Base-by-base conservation (phyloP, 805 yeast species). In the Spathaspora sp. region DNA sequence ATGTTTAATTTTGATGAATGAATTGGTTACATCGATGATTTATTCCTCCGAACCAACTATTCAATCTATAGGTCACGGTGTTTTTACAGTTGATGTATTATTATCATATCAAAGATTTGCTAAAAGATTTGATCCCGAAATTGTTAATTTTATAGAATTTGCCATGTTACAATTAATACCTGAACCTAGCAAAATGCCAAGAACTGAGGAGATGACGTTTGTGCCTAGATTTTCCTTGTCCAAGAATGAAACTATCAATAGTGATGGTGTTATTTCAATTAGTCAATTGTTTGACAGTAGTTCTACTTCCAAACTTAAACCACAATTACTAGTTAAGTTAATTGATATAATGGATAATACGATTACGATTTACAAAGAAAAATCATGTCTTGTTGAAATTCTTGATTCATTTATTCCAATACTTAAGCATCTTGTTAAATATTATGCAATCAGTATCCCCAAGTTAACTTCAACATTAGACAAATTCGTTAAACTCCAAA, bases 71-170 rank as follows among this genome's bases (percentile, higher is more conserved):
- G 79, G 82, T 44, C 78, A 81, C 50, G 92, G 93, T 23, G 63
- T 87, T 2, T 85, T 82, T 53, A 62, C 91, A n/a, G 76, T 83
- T 50, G 90, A 85, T 53, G 69, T 83, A 14, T 68, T 87, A 19
- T 64, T 86, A 52, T 80, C 79, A 52, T 94, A 89, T 65, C 97
- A 94, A 71, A 72, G 89, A 53, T 63, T 87, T 26, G 82, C 97
- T 29, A 87, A 90, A 66, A 77, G 99, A 60, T 84, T 75, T 59
- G 72, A 86, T 46, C 99, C 99, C 0, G 99, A 94, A 67, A 78
- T 87, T 10, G 67, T 77, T 5, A 77, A 69, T 47, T 86, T 85
- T 57, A 65, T 84, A 44, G 84, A 82, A 57, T 78, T 78, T 57
- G 69, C 82, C 0, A 60, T 85, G 12, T 57, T 76, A 12, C 57